These are phyloP conservation scores for Paraphaeosphaeria sporulosa DNA, from an alignment of 2,329 filamentous ascomycete species.

Conservation along the genomic window DNA sequence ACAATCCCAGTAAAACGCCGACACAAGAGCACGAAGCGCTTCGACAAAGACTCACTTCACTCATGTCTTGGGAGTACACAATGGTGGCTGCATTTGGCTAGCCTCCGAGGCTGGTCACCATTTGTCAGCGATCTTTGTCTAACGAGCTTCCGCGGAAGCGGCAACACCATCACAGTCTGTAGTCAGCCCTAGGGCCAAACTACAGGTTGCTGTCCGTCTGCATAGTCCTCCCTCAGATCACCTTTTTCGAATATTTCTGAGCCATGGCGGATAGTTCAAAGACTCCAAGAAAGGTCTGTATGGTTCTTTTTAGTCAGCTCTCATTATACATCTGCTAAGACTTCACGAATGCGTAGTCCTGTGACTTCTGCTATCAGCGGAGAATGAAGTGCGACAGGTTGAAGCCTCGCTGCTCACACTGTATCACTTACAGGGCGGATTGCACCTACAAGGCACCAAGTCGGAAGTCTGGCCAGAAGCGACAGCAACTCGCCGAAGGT, in stretches of 20 bases:
- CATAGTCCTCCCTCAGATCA: slow-evolving; percentile 7
- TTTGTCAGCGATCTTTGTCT: slow-evolving; percentile 12
- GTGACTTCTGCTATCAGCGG: slow-evolving; percentile 46
- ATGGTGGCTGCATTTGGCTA: neutral
- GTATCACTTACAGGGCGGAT: slow-evolving; percentile 32
- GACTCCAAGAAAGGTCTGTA: slow-evolving; percentile 21
- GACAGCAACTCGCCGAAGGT: slow-evolving; percentile 20
- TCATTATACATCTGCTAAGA: slow-evolving; percentile 17
- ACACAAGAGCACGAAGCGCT: no score
- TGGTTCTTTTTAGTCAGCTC: slow-evolving; percentile 6
- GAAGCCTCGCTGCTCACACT: slow-evolving; percentile 46
- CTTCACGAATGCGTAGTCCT: slow-evolving; percentile 27
- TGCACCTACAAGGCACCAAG: slow-evolving; percentile 33
- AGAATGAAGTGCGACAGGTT: slow-evolving; percentile 48
- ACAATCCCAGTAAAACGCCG: no score
- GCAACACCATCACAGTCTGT: slow-evolving; percentile 1
- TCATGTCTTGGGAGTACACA: neutral
- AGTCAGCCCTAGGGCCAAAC: neutral
- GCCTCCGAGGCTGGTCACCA: neutral
- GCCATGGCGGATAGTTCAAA: slow-evolving; percentile 18
- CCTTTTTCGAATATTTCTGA: slow-evolving; percentile 14
- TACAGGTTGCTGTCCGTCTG: no score
- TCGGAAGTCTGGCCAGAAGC: slow-evolving; percentile 26
- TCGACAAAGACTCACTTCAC: no score
- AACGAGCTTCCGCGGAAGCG: slow-evolving; percentile 20